Conservation (phyloP, 345 rosid genomes). For the Pugionium dolabratum region DNA sequence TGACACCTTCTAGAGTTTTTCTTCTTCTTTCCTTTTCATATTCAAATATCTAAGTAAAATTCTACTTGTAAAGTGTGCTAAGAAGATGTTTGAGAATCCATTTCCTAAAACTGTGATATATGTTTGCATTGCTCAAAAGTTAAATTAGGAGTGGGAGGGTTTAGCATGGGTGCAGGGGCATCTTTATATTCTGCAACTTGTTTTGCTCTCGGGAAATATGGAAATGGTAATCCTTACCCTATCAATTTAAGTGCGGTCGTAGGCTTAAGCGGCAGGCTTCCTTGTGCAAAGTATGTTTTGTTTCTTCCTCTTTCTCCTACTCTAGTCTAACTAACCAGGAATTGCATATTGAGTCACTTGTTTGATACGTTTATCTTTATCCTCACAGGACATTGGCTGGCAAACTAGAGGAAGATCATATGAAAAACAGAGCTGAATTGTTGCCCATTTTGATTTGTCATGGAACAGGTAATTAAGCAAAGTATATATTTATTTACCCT, state of each 20-base stretch:
- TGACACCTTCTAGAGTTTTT: not conserved
- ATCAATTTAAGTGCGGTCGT: constrained; percentile 72
- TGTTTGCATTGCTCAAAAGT: constrained; percentile 48
- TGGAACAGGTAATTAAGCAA: constrained; percentile 63
- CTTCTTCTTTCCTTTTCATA: no score
- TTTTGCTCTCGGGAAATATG: constrained; percentile 66
- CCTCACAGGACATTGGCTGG: constrained; percentile 58
- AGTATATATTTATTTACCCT: not conserved
- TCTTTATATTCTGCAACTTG: constrained; percentile 83
- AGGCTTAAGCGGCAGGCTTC: constrained; percentile 99
- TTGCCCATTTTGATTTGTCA: constrained; percentile 84
- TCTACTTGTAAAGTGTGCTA: not conserved
- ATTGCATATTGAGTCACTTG: not conserved
- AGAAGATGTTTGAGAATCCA: not conserved
- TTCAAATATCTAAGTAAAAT: no score
- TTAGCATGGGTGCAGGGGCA: constrained; percentile 99
- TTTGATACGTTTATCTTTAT: not conserved
- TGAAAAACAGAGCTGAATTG: constrained; percentile 65
- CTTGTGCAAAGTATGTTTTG: constrained; percentile 74
- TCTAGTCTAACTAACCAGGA: not conserved
- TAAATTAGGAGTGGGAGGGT: constrained; percentile 94
- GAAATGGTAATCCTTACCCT: constrained; percentile 71
- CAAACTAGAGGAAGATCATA: constrained; percentile 57
- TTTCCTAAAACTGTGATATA: constrained; percentile 22
- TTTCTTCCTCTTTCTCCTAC: constrained; percentile 13